Evolutionary conservation across 164 flowering plant genomes (phyloP), one percentile per base, ranked within the genome.

Genomic region (Nymphaea thermarum): DNA sequence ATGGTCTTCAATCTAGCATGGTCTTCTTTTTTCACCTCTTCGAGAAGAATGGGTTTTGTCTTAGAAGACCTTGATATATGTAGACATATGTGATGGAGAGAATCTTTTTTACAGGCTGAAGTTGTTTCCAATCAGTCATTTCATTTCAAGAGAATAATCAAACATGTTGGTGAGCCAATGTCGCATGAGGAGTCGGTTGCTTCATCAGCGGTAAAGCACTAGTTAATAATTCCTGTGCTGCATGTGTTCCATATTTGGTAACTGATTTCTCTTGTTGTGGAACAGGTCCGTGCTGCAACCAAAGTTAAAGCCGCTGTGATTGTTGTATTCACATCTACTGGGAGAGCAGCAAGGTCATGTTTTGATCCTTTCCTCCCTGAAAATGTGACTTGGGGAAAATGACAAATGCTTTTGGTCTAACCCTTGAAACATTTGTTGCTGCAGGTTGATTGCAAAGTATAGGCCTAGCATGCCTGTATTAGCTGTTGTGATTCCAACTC

Each of bases 101-200:
- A 62, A 62, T 17, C 42, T 17, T 6, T 62, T 72, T 62, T 77
- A 71, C 66, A 83, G 86, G 86, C 86, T 69, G 86, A 83, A 71
- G 60, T 59, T 62, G 86, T 83, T 61, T 83, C 74, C 79, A 78
- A 80, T 68, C 84, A 83, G 63, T 17, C 78, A 41, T 67, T 74
- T 70, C 74, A 71, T 63, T 83, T 71, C 74, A 83, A 80, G 73
- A 77, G 71, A 71, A 72, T 78, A 55, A 59, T 55, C 65, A 80
- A 71, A 59, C 66, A 75, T 69, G 81, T 71, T 71, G 78, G 79
- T 73, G 83, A 80, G 65, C 82, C 83, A 44, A 78, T 81, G 84
- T 71, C 79, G 25, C 80, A 81, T 70, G 80, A 76, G 41, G 86
- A 83, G 76, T 77, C 84, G 42, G 83, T 83, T 71, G 84, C 86